Percentiles rank a stretch among this genome's conserved stretches.
Evolutionary conservation across 2,329 filamentous ascomycete species (phyloP).

Genomic region (Sclerotiophoma versabilis): DNA sequence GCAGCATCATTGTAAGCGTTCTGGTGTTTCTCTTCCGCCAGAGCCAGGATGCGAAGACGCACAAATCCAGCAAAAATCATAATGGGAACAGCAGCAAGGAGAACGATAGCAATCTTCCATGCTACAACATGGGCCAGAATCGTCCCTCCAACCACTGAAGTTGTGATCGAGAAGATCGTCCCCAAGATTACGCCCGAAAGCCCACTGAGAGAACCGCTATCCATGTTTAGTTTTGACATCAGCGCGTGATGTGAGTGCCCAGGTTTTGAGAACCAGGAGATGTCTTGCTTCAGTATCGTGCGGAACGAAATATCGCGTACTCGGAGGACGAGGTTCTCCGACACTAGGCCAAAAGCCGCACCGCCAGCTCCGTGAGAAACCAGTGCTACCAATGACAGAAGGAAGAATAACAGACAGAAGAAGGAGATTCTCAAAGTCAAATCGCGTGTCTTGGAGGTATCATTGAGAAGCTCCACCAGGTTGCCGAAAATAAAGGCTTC

Average conservation of each 20-base stretch:
- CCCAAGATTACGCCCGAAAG: constrained; percentile 59
- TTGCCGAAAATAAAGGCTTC: constrained; percentile 50
- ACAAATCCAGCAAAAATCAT: constrained; percentile 57
- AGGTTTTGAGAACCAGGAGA: constrained; percentile 57
- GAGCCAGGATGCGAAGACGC: constrained; percentile 58
- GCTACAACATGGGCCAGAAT: constrained; percentile 57
- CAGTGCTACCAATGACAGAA: constrained; percentile 60
- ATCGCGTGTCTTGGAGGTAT: constrained; percentile 25
- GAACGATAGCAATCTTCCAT: constrained; percentile 60
- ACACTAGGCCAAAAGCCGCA: constrained; percentile 58
- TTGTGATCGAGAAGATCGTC: constrained; percentile 58
- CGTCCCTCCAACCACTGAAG: constrained; percentile 57
- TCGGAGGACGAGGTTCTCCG: constrained; percentile 54
- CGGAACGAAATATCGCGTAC: constrained; percentile 57
- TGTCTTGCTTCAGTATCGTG: constrained; percentile 63
- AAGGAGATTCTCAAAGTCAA: constrained; percentile 47
- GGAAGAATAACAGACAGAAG: constrained; percentile 61
- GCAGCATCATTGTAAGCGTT: constrained; percentile 70
- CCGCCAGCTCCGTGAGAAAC: constrained; percentile 54
- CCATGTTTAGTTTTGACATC: constrained; percentile 56
- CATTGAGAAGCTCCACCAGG: constrained; percentile 41
- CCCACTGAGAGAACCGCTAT: constrained; percentile 57
- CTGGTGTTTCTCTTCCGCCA: constrained; percentile 69
- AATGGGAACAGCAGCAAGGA: constrained; percentile 58
- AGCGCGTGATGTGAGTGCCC: constrained; percentile 54